A percentile compares a stretch with the other conserved stretches of the same genome.
Conservation (phyloP, 768 basidiomycete species). For the Agaricus sinodeliciosus region DNA sequence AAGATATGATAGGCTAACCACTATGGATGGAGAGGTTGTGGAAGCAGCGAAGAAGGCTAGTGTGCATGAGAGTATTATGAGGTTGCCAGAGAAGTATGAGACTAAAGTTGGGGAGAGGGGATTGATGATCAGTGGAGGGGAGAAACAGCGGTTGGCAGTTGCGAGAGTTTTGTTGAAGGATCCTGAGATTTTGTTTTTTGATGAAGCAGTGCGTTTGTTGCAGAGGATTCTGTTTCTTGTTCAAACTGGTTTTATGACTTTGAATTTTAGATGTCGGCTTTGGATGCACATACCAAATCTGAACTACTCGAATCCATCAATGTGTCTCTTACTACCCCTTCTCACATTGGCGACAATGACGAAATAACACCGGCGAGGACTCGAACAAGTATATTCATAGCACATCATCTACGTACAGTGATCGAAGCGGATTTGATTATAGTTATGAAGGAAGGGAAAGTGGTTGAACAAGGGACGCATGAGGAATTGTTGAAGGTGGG, state of each 20-base stretch:
- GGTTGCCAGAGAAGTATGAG: slow-evolving; percentile 77
- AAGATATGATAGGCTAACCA: slow-evolving; percentile 83
- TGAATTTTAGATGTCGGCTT: slow-evolving; percentile 72
- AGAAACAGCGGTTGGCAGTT: slow-evolving; percentile 95
- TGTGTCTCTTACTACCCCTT: slow-evolving; percentile 43
- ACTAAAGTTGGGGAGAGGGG: slow-evolving; percentile 96
- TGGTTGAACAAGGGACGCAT: slow-evolving; percentile 92
- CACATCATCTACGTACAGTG: slow-evolving; percentile 85
- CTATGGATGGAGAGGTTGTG: slow-evolving; percentile 84
- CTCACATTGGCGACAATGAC: slow-evolving; percentile 38
- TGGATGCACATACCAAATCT: slow-evolving; percentile 92
- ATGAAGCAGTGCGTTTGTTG: slow-evolving; percentile 76
- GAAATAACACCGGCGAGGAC: slow-evolving; percentile 17
- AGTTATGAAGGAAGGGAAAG: slow-evolving; percentile 84
- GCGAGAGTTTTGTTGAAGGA: slow-evolving; percentile 91
- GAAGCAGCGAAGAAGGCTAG: slow-evolving; percentile 83
- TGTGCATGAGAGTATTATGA: slow-evolving; percentile 73
- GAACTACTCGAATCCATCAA: slow-evolving; percentile 96
- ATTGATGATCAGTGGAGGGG: slow-evolving; percentile 96
- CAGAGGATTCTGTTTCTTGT: too few relatives aligned
- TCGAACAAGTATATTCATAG: slow-evolving; percentile 93
- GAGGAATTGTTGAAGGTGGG: slow-evolving; percentile 64
- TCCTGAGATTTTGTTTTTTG: slow-evolving; percentile 94
- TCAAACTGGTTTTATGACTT: too few relatives aligned
- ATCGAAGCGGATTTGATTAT: slow-evolving; percentile 95